phyloP scores from a whole-genome alignment of 2,329 filamentous ascomycete species.

The Aspergillus sp. region DNA sequence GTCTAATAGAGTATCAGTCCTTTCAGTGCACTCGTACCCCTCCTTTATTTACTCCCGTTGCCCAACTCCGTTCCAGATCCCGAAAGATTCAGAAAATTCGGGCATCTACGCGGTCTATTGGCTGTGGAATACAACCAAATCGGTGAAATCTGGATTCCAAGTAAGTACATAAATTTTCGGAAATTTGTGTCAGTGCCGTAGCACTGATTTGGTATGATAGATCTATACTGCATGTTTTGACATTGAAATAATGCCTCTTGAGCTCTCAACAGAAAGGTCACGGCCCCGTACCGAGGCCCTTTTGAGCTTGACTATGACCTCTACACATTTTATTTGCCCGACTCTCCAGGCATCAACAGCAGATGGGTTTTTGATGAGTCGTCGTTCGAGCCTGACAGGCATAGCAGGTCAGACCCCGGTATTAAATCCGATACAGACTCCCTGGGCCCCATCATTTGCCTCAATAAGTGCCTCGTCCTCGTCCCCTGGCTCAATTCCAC shows the following conservation, averaged over 20 bases:
- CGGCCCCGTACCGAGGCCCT: not conserved
- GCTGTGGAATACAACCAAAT: not conserved
- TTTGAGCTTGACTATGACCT: not conserved
- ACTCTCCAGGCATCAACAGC: not conserved
- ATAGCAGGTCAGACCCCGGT: not conserved
- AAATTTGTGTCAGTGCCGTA: not conserved
- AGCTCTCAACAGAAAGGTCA: not conserved
- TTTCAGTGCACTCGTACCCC: not conserved
- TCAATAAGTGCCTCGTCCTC: not conserved
- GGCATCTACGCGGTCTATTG: not conserved
- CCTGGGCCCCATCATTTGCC: not conserved
- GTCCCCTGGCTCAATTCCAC: not conserved
- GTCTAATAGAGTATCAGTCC: not conserved
- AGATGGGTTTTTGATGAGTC: not conserved
- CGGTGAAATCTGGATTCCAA: not conserved
- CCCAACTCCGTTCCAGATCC: not conserved
- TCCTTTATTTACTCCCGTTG: not conserved
- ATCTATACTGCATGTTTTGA: slow-evolving; percentile 1
- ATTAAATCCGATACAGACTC: not conserved
- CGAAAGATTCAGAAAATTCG: not conserved
- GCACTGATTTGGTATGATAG: not conserved
- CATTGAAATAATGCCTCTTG: not conserved
- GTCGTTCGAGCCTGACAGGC: not conserved
- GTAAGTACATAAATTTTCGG: not conserved
- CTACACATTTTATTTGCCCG: not conserved